These are phyloP conservation scores for Rhodomyrtus tomentosa DNA, from an alignment of 345 rosid genomes.

Conservation along the genomic window DNA sequence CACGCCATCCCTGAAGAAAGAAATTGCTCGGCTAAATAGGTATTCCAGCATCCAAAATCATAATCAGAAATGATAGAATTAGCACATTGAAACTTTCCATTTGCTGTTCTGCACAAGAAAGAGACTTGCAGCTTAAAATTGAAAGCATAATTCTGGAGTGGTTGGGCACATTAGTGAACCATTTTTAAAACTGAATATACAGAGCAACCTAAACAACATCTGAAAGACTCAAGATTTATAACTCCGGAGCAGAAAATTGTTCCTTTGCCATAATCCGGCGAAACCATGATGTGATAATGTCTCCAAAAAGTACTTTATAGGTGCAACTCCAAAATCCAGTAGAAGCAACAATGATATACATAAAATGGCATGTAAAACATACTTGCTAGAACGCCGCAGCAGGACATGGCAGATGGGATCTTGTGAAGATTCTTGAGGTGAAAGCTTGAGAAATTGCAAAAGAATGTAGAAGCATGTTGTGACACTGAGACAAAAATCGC, in stretches of 20 bases:
- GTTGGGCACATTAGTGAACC: background rate
- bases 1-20: slow-evolving; percentile 24
- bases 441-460: slow-evolving; percentile 53
- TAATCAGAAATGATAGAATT: background rate
- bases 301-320: background rate
- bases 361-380: slow-evolving; percentile 5
- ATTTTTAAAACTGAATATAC: background rate
- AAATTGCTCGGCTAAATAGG: background rate
- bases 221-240: background rate
- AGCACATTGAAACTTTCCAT: background rate
- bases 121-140: background rate
- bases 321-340: background rate
- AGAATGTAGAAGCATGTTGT: slow-evolving; percentile 49
- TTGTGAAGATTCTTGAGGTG: slow-evolving; percentile 50
- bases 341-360: background rate
- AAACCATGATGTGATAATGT: background rate
- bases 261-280: background rate
- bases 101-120: background rate
- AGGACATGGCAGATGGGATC: slow-evolving; percentile 66
- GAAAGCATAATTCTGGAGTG: background rate
- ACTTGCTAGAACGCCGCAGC: slow-evolving; percentile 36
- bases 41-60: background rate
- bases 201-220: background rate
- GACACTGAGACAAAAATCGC: slow-evolving; percentile 22
- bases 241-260: background rate